A percentile compares a stretch with the other conserved stretches of the same genome.
phyloP scores from a whole-genome alignment of 2,329 filamentous ascomycete species.

The Diplodia mutila region DNA sequence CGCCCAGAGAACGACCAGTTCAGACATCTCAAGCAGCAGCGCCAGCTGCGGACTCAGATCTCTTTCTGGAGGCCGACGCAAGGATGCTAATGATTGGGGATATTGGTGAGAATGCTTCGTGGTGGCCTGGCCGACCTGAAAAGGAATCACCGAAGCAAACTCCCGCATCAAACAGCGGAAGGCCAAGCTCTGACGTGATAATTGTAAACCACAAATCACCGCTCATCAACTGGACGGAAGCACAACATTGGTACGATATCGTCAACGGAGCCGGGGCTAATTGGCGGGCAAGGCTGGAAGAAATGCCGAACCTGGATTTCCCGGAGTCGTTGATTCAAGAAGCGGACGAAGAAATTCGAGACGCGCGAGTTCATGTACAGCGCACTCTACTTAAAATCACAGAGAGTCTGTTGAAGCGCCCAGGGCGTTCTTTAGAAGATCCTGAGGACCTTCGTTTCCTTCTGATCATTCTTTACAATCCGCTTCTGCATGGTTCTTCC shows the following conservation, averaged over 20 bases:
- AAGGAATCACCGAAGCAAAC: conserved; percentile 12
- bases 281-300: conserved; percentile 66
- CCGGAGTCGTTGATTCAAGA: conserved; percentile 39
- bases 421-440: conserved; percentile 68
- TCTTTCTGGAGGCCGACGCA: conserved; percentile 56
- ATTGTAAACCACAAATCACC: conserved; percentile 64
- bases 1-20: conserved; percentile 23
- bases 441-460: conserved; percentile 77
- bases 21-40: neutral
- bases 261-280: conserved; percentile 68
- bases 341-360: conserved; percentile 57
- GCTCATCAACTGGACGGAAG: conserved; percentile 73
- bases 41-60: conserved; percentile 1
- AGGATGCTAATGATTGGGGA: conserved; percentile 76
- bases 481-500: conserved; percentile 62
- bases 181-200: conserved; percentile 3
- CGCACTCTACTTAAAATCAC: conserved; percentile 74
- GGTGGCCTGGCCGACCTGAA: conserved; percentile 69
- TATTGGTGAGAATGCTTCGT: conserved; percentile 78
- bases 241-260: conserved; percentile 74
- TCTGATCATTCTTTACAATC: conserved; percentile 77
- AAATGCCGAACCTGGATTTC: conserved; percentile 50
- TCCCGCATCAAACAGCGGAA: neutral
- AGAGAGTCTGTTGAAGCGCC: conserved; percentile 79
- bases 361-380: conserved; percentile 71